These are phyloP conservation scores for Patellaria atrata DNA, from an alignment of 495 filamentous ascomycete genomes.

Conservation along the genomic window DNA sequence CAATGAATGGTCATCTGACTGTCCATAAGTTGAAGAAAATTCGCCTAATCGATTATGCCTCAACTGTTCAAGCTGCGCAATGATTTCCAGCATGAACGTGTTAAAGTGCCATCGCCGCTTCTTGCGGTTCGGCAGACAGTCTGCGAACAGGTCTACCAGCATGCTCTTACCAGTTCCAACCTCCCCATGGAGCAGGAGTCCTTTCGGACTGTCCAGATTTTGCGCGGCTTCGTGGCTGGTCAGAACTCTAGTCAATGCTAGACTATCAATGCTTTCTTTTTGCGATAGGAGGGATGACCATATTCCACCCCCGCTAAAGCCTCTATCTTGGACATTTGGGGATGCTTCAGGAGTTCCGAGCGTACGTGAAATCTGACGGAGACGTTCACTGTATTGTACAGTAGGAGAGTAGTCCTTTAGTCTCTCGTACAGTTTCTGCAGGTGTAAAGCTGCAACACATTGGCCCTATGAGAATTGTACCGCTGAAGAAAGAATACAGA, in stretches of 20 bases:
- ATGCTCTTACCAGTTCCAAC: slow-evolving; percentile 61
- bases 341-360: slow-evolving; percentile 20
- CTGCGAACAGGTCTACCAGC: slow-evolving; percentile 54
- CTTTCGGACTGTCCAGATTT: slow-evolving; percentile 44
- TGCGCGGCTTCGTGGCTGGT: slow-evolving; percentile 50
- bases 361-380: slow-evolving; percentile 36
- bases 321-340: background rate
- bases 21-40: slow-evolving; percentile 1
- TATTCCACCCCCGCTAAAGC: slow-evolving; percentile 12
- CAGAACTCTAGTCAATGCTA: slow-evolving; percentile 44
- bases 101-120: slow-evolving; percentile 64
- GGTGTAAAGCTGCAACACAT: slow-evolving; percentile 37
- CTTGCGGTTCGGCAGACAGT: slow-evolving; percentile 47
- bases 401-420: slow-evolving; percentile 55
- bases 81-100: slow-evolving; percentile 57
- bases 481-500: background rate
- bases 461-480: slow-evolving; percentile 2
- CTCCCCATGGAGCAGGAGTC: slow-evolving; percentile 53
- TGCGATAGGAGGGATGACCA: slow-evolving; percentile 26
- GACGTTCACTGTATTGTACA: slow-evolving; percentile 41
- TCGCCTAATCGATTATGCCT: slow-evolving; percentile 8
- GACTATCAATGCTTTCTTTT: slow-evolving; percentile 32
- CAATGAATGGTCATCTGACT: slow-evolving; percentile 42
- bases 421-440: slow-evolving; percentile 51
- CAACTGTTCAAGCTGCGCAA: slow-evolving; percentile 46